Evolutionary conservation across 768 basidiomycete genomes (phyloP).

Genomic region (Candolleomyces eurysporus): DNA sequence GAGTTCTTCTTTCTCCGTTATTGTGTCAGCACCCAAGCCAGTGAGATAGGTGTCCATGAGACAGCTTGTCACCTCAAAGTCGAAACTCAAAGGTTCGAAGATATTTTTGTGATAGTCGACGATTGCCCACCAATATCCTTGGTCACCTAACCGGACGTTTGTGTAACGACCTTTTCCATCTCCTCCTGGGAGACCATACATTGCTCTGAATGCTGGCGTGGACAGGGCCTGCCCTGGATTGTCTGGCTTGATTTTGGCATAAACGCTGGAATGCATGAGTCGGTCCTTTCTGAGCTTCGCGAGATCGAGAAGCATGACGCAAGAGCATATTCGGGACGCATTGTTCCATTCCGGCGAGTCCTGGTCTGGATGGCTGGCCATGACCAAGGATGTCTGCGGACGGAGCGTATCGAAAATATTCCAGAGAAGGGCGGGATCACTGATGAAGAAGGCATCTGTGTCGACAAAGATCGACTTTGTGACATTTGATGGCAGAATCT

Average conservation of each 20-base stretch:
- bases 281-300: conserved; percentile 39
- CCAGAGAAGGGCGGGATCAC: conserved; percentile 47
- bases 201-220: conserved; percentile 40
- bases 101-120: conserved; percentile 40
- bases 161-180: conserved; percentile 34
- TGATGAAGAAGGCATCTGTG: conserved; percentile 50
- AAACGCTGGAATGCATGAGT: conserved; percentile 46
- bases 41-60: conserved; percentile 44
- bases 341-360: conserved; percentile 38
- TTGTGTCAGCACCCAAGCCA: conserved; percentile 40
- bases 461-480: conserved; percentile 49
- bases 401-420: conserved; percentile 33
- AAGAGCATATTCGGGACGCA: conserved; percentile 48
- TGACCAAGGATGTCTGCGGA: conserved; percentile 35
- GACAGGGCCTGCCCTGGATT: conserved; percentile 30
- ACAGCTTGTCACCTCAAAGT: conserved; percentile 50
- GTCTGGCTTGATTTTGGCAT: conserved; percentile 26
- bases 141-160: conserved; percentile 49
- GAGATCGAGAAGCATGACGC: conserved; percentile 52
- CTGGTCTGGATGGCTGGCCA: conserved; percentile 46
- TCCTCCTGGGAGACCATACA: conserved; percentile 39
- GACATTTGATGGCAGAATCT: conserved; percentile 40
- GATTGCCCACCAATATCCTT: conserved; percentile 56
- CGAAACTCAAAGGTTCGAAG: conserved; percentile 40
- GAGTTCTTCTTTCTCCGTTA: conserved; percentile 33